Evolutionary conservation across 2,329 filamentous ascomycete genomes (phyloP).

Genomic region (Aspergillus floridensis): DNA sequence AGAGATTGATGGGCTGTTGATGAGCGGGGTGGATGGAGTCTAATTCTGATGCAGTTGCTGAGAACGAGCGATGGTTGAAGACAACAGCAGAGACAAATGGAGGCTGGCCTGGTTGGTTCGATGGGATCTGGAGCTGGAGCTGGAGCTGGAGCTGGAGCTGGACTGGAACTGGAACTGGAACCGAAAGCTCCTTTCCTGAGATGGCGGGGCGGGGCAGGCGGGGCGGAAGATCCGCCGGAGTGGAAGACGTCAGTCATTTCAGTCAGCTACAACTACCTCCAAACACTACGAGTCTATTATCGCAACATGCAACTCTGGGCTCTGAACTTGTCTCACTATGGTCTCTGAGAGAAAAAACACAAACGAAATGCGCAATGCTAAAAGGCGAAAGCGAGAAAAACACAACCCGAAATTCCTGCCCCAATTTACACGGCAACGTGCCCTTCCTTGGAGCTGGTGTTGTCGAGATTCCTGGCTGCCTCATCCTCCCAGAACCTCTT

Average conservation of each 20-base stretch:
- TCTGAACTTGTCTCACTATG: too few species aligned
- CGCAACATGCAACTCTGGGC: too few species aligned
- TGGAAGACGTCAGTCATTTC: slow-evolving; percentile 14
- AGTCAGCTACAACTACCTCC: too few species aligned
- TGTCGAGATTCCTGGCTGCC: not conserved
- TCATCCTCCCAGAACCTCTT: slow-evolving; percentile 40
- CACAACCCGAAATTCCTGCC: not conserved
- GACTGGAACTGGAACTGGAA: too few species aligned
- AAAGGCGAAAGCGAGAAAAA: not conserved
- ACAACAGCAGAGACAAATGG: not conserved
- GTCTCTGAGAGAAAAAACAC: too few species aligned
- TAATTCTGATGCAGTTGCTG: too few species aligned
- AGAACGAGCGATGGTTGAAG: too few species aligned
- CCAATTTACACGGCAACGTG: not conserved
- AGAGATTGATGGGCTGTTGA: not conserved
- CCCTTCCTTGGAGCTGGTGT: not conserved
- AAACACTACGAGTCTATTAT: too few species aligned
- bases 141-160: not conserved
- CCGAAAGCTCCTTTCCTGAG: slow-evolving; percentile 4
- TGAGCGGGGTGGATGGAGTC: not conserved
- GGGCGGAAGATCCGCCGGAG: slow-evolving; percentile 10
- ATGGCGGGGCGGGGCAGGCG: slow-evolving; percentile 13
- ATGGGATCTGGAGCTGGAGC: not conserved
- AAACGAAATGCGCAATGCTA: not conserved
- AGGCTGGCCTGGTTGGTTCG: not conserved